These are phyloP conservation scores for Podospora sp. DNA, from an alignment of 495 filamentous ascomycete genomes.

Conservation along the genomic window DNA sequence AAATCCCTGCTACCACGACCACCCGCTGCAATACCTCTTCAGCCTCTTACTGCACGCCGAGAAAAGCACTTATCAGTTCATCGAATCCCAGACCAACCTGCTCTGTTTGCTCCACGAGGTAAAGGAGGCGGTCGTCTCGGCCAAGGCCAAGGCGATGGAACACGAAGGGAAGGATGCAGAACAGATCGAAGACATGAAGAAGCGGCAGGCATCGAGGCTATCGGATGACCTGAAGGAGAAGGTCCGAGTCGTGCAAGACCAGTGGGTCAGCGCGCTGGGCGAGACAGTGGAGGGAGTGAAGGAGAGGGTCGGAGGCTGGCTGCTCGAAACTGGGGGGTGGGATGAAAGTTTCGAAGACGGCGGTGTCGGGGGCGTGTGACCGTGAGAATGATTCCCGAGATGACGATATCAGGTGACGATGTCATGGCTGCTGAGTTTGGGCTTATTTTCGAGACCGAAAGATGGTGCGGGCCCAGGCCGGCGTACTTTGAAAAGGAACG, in stretches of 20 bases:
- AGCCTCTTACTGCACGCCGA: conserved; percentile 81
- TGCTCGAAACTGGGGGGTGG: conserved; percentile 72
- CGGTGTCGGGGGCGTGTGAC: conserved; percentile 47
- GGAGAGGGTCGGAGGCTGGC: conserved; percentile 63
- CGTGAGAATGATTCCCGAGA: not conserved
- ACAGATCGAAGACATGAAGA: conserved; percentile 59
- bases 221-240: conserved; percentile 92
- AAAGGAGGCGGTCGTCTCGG: conserved; percentile 72
- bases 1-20: conserved; percentile 74
- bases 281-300: conserved; percentile 53
- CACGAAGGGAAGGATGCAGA: conserved; percentile 59
- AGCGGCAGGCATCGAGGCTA: conserved; percentile 65
- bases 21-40: conserved; percentile 88
- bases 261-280: conserved; percentile 66
- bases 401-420: not conserved
- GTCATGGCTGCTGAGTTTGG: no score
- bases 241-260: conserved; percentile 83
- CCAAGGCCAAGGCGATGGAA: conserved; percentile 60
- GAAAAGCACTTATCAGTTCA: conserved; percentile 92
- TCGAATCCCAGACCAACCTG: conserved; percentile 90
- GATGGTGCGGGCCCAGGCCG: conserved; percentile 18
- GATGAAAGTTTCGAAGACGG: conserved; percentile 63
- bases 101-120: conserved; percentile 94
- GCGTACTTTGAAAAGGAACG: not conserved
- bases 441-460: not conserved